Conservation (phyloP, 306 rosid genomes). For the Medicago lupulina region DNA sequence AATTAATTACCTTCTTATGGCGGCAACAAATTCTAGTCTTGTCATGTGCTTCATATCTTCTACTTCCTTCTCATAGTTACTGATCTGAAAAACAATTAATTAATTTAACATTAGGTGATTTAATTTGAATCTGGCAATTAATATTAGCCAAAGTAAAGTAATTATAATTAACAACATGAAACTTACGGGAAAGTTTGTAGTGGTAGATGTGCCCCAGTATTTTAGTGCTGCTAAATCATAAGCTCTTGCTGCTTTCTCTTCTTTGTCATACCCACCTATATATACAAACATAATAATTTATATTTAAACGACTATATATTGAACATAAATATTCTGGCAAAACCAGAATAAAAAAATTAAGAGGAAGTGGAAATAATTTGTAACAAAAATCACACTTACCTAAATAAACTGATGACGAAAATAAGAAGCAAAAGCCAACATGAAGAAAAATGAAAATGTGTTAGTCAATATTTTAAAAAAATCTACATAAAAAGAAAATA, state of each 20-base stretch:
- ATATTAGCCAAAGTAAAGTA: background rate
- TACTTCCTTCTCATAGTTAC: conserved; percentile 92
- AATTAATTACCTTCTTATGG: conserved; percentile 75
- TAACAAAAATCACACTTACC: conserved; percentile 48
- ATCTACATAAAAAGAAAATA: background rate
- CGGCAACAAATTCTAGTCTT: conserved; percentile 97
- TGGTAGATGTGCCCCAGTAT: conserved; percentile 92
- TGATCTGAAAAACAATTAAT: conserved; percentile 57
- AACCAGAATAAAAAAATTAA: background rate
- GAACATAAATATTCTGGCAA: background rate
- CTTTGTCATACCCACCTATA: conserved; percentile 93
- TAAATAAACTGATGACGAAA: conserved; percentile 63
- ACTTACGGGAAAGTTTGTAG: conserved; percentile 85
- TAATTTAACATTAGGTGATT: background rate
- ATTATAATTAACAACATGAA: background rate
- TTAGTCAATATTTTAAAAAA: background rate
- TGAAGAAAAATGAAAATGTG: conserved; percentile 1
- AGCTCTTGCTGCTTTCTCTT: conserved; percentile 93
- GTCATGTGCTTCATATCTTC: conserved; percentile 99
- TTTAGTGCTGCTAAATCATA: conserved; percentile 92
- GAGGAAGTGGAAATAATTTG: background rate
- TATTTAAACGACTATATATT: background rate
- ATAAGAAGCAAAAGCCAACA: background rate
- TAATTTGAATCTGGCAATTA: background rate
- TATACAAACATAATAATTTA: background rate